These are phyloP conservation scores for Stemphylium beticola DNA, from an alignment of 2,329 filamentous ascomycete genomes.

Conservation along the genomic window DNA sequence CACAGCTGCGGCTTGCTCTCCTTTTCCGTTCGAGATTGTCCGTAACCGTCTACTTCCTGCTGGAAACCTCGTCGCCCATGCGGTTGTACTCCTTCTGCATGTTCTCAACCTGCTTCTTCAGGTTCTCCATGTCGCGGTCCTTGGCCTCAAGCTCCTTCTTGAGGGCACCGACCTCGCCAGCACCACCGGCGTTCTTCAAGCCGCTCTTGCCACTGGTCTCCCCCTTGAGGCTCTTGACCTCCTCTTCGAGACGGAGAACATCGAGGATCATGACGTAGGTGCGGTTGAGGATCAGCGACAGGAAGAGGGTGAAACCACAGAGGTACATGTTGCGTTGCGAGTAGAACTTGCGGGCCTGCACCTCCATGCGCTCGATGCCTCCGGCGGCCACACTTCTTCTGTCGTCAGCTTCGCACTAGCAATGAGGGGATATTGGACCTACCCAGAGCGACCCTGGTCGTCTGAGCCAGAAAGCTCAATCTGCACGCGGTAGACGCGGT, in stretches of 20 bases:
- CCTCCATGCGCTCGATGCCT: conserved; percentile 92
- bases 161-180: conserved; percentile 75
- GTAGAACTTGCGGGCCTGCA: conserved; percentile 99
- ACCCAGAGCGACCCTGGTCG: conserved; percentile 64
- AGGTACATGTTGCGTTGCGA: conserved; percentile 99
- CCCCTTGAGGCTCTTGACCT: conserved; percentile 82
- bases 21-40: conserved; percentile 15
- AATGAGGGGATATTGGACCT: conserved; percentile 38
- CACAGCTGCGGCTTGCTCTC: conserved; percentile 12
- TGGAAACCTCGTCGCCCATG: conserved; percentile 80
- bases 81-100: conserved; percentile 85
- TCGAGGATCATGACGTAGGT: conserved; percentile 98
- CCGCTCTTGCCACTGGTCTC: conserved; percentile 63
- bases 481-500: conserved; percentile 95
- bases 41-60: conserved; percentile 57
- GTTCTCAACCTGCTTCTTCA: conserved; percentile 91
- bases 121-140: conserved; percentile 80
- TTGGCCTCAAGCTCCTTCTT: conserved; percentile 72
- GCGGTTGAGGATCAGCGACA: conserved; percentile 97
- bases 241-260: conserved; percentile 88
- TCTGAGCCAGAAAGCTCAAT: conserved; percentile 78
- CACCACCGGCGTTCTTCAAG: conserved; percentile 72
- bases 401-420: conserved; percentile 17
- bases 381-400: conserved; percentile 67
- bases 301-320: conserved; percentile 98